phyloP scores from a whole-genome alignment of 2,329 filamentous ascomycete species.

The Bertia moriformis region DNA sequence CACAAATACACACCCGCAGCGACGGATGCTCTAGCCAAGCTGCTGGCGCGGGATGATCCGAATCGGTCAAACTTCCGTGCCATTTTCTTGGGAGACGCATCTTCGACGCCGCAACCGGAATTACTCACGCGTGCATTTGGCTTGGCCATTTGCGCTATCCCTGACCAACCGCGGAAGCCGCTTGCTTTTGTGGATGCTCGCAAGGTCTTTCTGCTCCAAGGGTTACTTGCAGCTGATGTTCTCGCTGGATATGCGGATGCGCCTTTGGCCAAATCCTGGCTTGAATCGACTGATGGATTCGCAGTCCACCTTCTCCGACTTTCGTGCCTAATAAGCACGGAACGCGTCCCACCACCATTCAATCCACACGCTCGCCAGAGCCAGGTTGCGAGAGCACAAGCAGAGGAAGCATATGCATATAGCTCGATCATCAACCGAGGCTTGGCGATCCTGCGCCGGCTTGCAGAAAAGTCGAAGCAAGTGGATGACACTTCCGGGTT shows the following conservation, averaged over 20 bases:
- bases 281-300: conserved; percentile 55
- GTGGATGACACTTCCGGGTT: conserved; percentile 18
- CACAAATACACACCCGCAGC: conserved; percentile 59
- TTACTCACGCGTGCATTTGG: conserved; percentile 55
- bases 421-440: conserved; percentile 30
- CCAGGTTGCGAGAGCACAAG: conserved; percentile 6
- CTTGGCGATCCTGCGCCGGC: conserved; percentile 30
- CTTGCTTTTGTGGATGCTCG: conserved; percentile 45
- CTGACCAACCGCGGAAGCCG: conserved; percentile 34
- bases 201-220: conserved; percentile 58
- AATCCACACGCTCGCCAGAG: neutral
- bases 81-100: conserved; percentile 47
- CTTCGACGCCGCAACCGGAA: conserved; percentile 40
- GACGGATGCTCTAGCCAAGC: conserved; percentile 56
- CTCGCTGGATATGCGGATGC: conserved; percentile 44
- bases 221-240: conserved; percentile 60
- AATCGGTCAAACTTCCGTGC: conserved; percentile 53
- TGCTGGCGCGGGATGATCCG: conserved; percentile 60
- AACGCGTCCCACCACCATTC: conserved; percentile 17
- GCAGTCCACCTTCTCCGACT: conserved; percentile 48
- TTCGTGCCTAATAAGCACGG: conserved; percentile 40
- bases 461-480: conserved; percentile 30
- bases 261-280: conserved; percentile 48
- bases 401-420: conserved; percentile 9
- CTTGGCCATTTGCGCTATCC: conserved; percentile 52